phyloP scores from a whole-genome alignment of 768 basidiomycete genomes.

The Lactarius evosmus region DNA sequence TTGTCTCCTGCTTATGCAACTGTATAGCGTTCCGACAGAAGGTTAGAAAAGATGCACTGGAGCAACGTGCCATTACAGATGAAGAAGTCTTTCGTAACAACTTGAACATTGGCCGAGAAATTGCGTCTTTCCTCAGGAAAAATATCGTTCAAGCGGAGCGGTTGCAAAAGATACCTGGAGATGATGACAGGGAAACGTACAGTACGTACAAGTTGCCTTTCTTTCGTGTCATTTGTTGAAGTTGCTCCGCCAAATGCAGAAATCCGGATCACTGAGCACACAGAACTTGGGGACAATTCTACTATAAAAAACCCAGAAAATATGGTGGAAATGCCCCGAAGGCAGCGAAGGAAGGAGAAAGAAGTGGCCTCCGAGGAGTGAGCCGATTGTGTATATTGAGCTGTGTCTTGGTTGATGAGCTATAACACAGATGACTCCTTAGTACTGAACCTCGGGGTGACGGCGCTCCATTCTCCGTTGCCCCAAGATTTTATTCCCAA shows the following conservation, averaged over 20 bases:
- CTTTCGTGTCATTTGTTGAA: background rate
- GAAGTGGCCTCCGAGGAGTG: slow-evolving; percentile 12
- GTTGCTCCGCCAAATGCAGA: slow-evolving; percentile 40
- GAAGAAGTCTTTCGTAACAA: slow-evolving; percentile 50
- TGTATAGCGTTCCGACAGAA: slow-evolving; percentile 66
- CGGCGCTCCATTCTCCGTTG: slow-evolving; percentile 17
- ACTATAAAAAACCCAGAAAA: slow-evolving; percentile 63
- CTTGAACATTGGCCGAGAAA: slow-evolving; percentile 59
- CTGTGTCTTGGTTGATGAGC: slow-evolving; percentile 12
- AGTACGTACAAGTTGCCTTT: slow-evolving; percentile 41
- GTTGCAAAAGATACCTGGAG: slow-evolving; percentile 37
- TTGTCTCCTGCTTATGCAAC: background rate
- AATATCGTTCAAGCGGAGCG: slow-evolving; percentile 83
- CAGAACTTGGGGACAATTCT: slow-evolving; percentile 84
- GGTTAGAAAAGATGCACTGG: slow-evolving; percentile 57
- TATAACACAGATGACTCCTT: slow-evolving; percentile 29
- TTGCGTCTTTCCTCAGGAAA: slow-evolving; percentile 67
- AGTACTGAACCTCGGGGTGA: slow-evolving; percentile 27
- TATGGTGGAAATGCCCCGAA: slow-evolving; percentile 47
- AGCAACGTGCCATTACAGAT: slow-evolving; percentile 43
- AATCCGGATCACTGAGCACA: slow-evolving; percentile 70
- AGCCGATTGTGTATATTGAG: slow-evolving; percentile 7
- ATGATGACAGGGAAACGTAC: slow-evolving; percentile 49
- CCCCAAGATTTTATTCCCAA: slow-evolving; percentile 56
- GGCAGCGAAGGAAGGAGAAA: slow-evolving; percentile 26